Evolutionary conservation across 306 rosid genomes (phyloP), one percentile per base, ranked within the genome.

Genomic region (Delonix regia): DNA sequence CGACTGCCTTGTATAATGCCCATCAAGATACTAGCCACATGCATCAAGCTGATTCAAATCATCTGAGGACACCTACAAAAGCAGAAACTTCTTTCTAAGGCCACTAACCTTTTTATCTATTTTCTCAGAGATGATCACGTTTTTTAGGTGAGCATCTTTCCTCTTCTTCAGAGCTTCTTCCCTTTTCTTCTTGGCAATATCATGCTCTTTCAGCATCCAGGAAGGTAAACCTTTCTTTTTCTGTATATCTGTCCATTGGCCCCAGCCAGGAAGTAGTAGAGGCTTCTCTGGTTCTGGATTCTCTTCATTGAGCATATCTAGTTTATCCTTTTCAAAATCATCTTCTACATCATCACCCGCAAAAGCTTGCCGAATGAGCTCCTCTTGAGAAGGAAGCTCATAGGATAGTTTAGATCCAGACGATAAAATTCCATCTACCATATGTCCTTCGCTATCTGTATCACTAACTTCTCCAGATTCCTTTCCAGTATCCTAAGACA

Each of bases 211-310:
- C 66, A 88, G 74, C 92, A 93, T 88, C 95, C 95, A 84, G 77
- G 97, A 84, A 73, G 99, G 98, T 53, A 83, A 65, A 18, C 99
- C 99, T 80, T 88, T 91, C 86, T 91, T 95, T 63, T 86, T 28
- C 88, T 95, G 99, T 71, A 91, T 45, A 59, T 84, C 60, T 65
- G 99, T 91, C 99, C 99, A 95, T 44, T 95, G 97, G 64, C 99
- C 99, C 99, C 99, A 95, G 41, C 98, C 99, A 66, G 98, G 99
- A 53, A 95, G 93, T 52, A 81, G 67, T 57, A 82, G 72, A 22
- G 97, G 99, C 80, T 88, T 95, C 83, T 95, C 98, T 9, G 94
- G 98, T 78, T 88, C 97, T 28, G 99, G 99, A 80, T 87, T 93
- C 82, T 95, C 99, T 81, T 83, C 84, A 22, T 89, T 86, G 84